These are phyloP conservation scores for Ustilago vetiveriae DNA, from an alignment of 1,284 basidiomycete genomes.

Conservation along the genomic window DNA sequence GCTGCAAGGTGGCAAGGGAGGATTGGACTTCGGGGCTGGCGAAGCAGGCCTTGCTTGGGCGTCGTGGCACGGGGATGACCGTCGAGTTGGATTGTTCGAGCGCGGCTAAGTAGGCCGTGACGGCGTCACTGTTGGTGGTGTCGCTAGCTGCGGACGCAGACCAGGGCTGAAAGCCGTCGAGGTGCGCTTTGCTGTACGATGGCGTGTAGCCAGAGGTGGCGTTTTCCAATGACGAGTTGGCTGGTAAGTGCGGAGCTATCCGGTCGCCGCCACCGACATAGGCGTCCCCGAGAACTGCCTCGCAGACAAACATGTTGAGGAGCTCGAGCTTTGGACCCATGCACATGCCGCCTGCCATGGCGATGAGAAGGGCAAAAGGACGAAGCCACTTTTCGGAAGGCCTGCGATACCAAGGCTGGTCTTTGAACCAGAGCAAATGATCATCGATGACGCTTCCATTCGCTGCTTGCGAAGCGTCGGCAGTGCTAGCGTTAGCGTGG, in stretches of 20 bases:
- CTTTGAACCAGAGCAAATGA: constrained; percentile 52
- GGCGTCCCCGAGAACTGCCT: constrained; percentile 44
- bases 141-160: not conserved
- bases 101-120: constrained; percentile 17
- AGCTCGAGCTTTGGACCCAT: constrained; percentile 62
- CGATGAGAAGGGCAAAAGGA: constrained; percentile 55
- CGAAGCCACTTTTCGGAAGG: constrained; percentile 58
- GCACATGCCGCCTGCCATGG: constrained; percentile 55
- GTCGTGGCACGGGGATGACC: constrained; percentile 24
- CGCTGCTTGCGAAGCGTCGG: not conserved
- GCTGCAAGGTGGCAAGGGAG: constrained; percentile 48
- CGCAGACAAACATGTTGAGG: constrained; percentile 60
- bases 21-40: constrained; percentile 49
- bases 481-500: not conserved
- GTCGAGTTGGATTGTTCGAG: constrained; percentile 33
- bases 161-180: constrained; percentile 29
- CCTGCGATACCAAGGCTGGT: constrained; percentile 53
- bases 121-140: constrained; percentile 4
- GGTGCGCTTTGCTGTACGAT: too few species aligned
- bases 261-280: constrained; percentile 28
- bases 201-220: not conserved
- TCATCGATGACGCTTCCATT: constrained; percentile 24
- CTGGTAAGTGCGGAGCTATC: constrained; percentile 10
- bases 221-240: constrained; percentile 1
- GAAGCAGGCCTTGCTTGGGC: constrained; percentile 47